Evolutionary conservation across 2,329 filamentous ascomycete species (phyloP), one percentile per base, ranked within the genome.

Genomic region (Neopestalotiopsis clavispora): DNA sequence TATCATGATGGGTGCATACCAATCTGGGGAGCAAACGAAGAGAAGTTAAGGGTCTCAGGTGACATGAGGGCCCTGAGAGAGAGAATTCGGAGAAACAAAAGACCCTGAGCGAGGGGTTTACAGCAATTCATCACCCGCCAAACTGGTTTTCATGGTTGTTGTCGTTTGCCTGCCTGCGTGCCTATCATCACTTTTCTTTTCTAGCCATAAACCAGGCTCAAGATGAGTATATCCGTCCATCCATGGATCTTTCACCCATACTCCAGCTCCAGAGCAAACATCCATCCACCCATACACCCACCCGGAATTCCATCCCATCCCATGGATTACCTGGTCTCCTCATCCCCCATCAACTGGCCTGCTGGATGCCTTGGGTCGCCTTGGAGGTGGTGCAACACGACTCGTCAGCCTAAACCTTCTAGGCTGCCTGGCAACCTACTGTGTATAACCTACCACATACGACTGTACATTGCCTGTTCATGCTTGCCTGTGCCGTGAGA

Each of bases 311-410:
- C 45, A 52, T 59, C n/a, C 14, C 57, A 34, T 20, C 30, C 20
- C n/a, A n/a, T 52, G 17, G 45, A n/a, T 20, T 52, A 20, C 14
- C 9, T 9, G 14, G 9, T 17, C 45, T 17, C 45, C 45, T 20
- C 45, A 52, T 20, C 14, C 45, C 45, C 20, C 45, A 52, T n/a
- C 7, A 17, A 52, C 45, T 52, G 45, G 45, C 20, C 7, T 14
- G n/a, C 45, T 52, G 45, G 45, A 3, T 52, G 45, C 45, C 45
- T 52, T 52, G 14, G 45, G 45, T 52, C 45, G 17, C 45, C 57
- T 59, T 32, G 59, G 30, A 62, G 40, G 59, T 34, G 28, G 59
- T 62, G 59, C 34, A 34, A 62, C 59, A 62, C 59, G 59, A 62
- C 30, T 62, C 32, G 59, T 62, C 59, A 62, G 59, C 59, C 59